Evolutionary conservation across 2,329 filamentous ascomycete genomes (phyloP), one percentile per base, ranked within the genome.

Genomic region (Gremmenia infestans): DNA sequence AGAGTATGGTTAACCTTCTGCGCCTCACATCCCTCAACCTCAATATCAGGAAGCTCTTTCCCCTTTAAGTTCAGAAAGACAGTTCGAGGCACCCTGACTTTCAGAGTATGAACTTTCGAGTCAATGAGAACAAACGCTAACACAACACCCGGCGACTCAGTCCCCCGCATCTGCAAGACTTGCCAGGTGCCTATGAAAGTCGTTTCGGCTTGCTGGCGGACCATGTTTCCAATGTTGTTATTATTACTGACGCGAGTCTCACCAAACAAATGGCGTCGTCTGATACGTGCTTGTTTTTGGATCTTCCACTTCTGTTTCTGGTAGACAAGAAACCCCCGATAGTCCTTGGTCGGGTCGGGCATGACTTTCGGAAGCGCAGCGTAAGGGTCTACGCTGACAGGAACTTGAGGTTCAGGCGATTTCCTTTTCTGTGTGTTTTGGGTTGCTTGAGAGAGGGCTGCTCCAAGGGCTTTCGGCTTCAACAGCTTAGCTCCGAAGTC

Each of bases 251-350:
- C 76, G 57, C 86, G 82, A 55, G 88, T 86, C 66, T 99, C 93
- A 57, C 94, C 94, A 66, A 99, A 99, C 0, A 99, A 78, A 70
- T 99, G 94, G 49, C 93, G 83, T 61, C 95, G 82, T 45, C 93
- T 86, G 58, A 87, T 80, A 22, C 94, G 85, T 36, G 93, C 91
- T 70, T 96, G 88, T 68, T 91, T 96, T 70, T 99, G 94, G 39
- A 97, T 87, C 75, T 93, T 97, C 94, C 94, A 99, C 73, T 99
- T 99, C 74, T 92, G 85, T 73, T 99, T 99, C 70, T 99, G 94
- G 67, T 97, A 97, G 67, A 88, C 81, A 52, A 99, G 72, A 77
- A 96, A 99, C 0, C 83, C 90, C 17, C 83, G 76, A 64, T 99
- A 99, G 71, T 99, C 88, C 49, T 94, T 85, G 0, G 85, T 89